phyloP scores from a whole-genome alignment of 495 filamentous ascomycete genomes.

The Annulohypoxylon bovei region DNA sequence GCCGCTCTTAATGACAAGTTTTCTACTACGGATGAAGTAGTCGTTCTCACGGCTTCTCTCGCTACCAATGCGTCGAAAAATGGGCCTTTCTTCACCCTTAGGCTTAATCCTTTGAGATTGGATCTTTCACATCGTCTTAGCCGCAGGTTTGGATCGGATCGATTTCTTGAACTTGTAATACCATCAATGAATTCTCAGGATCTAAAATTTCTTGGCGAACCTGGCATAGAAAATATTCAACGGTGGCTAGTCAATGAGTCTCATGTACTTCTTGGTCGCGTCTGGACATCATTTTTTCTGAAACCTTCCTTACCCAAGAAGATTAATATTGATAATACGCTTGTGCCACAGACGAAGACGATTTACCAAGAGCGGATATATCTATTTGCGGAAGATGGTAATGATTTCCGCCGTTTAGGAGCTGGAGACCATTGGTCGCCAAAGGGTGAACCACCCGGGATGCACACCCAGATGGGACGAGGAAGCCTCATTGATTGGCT shows the following conservation, averaged over 20 bases:
- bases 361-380: constrained; percentile 54
- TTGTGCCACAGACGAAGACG: constrained; percentile 48
- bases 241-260: constrained; percentile 50
- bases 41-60: constrained; percentile 50
- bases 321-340: constrained; percentile 46
- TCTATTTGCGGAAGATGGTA: constrained; percentile 57
- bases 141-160: constrained; percentile 59
- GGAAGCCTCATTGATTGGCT: constrained; percentile 55
- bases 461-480: constrained; percentile 44
- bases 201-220: constrained; percentile 35
- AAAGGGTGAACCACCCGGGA: constrained; percentile 43
- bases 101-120: constrained; percentile 52
- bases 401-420: constrained; percentile 41
- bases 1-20: constrained; percentile 49
- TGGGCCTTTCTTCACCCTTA: constrained; percentile 51
- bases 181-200: constrained; percentile 45
- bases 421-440: constrained; percentile 31
- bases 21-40: constrained; percentile 43
- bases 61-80: constrained; percentile 45
- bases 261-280: constrained; percentile 55
- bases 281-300: constrained; percentile 58
- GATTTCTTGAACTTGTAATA: constrained; percentile 57
- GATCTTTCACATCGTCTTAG: constrained; percentile 55
- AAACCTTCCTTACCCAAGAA: constrained; percentile 52
- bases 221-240: constrained; percentile 49